Conservation (phyloP, 768 basidiomycete species). For the Phlebiopsis flavidoalba region DNA sequence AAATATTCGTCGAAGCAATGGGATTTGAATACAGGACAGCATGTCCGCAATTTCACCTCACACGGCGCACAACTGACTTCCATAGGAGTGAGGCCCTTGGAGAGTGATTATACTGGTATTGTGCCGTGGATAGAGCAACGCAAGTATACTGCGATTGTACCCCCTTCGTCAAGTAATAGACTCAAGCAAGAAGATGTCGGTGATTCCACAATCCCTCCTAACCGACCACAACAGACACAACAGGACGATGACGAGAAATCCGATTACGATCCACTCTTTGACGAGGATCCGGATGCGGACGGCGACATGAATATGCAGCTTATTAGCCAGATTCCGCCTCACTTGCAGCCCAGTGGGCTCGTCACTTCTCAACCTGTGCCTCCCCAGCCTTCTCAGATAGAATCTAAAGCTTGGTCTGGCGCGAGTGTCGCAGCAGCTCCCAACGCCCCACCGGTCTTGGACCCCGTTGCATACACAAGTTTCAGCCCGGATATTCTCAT, state of each 20-base stretch:
- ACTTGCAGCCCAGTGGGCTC: background rate
- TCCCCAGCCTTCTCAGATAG: background rate
- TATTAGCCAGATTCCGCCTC: slow-evolving; percentile 2
- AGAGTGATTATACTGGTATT: slow-evolving; percentile 24
- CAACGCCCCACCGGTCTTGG: slow-evolving; percentile 72
- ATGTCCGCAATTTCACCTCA: slow-evolving; percentile 67
- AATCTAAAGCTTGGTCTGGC: background rate
- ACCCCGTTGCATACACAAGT: slow-evolving; percentile 48
- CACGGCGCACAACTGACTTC: slow-evolving; percentile 84
- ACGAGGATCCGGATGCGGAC: slow-evolving; percentile 60
- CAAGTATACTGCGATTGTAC: background rate
- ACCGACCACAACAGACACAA: slow-evolving; percentile 3
- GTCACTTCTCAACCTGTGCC: background rate
- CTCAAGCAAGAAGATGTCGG: slow-evolving; percentile 6
- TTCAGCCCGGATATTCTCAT: slow-evolving; percentile 83
- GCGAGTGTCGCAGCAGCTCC: slow-evolving; percentile 36
- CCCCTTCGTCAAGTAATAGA: slow-evolving; percentile 6
- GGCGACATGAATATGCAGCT: slow-evolving; percentile 28
- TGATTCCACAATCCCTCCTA: background rate
- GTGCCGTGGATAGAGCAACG: slow-evolving; percentile 15
- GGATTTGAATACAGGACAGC: slow-evolving; percentile 91
- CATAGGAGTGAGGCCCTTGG: slow-evolving; percentile 68
- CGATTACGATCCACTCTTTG: slow-evolving; percentile 87
- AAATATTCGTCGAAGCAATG: slow-evolving; percentile 66
- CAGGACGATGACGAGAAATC: slow-evolving; percentile 63